Evolutionary conservation across 176 grass and related monocot species (phyloP).

Genomic region (Chloris gayana): DNA sequence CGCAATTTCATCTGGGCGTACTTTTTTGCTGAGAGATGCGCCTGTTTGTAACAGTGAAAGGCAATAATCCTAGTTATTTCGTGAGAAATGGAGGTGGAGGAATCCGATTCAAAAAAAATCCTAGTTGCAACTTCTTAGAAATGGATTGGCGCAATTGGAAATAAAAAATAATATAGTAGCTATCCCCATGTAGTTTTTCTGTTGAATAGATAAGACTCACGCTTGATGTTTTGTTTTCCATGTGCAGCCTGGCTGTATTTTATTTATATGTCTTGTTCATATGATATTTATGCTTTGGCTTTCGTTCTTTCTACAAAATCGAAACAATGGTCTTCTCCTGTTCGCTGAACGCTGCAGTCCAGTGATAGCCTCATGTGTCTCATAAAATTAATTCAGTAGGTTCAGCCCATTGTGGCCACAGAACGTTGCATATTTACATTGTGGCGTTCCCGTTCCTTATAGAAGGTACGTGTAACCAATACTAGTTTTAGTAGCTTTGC

Average conservation of each 20-base stretch:
- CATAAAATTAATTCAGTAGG: not conserved
- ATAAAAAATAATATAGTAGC: not conserved
- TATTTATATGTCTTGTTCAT: not conserved
- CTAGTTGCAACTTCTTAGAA: not conserved
- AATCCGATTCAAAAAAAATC: no score
- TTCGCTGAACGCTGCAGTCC: not conserved
- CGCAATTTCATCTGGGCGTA: not conserved
- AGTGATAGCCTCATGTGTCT: not conserved
- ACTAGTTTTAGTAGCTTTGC: not conserved
- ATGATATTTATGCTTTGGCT: not conserved
- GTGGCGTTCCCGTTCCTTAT: not conserved
- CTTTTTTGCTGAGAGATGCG: not conserved
- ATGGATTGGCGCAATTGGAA: not conserved
- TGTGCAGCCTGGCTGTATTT: not conserved
- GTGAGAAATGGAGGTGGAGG: no score
- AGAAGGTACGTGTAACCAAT: not conserved
- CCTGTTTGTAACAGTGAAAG: not conserved
- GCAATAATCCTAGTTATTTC: not conserved
- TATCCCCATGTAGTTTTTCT: not conserved
- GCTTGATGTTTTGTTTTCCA: not conserved
- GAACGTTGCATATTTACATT: not conserved
- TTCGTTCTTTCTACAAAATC: not conserved
- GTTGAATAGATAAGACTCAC: not conserved
- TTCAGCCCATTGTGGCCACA: not conserved
- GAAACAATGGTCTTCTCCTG: not conserved